phyloP scores from a whole-genome alignment of 2,329 filamentous ascomycete species.

The Biscogniauxia sp. region DNA sequence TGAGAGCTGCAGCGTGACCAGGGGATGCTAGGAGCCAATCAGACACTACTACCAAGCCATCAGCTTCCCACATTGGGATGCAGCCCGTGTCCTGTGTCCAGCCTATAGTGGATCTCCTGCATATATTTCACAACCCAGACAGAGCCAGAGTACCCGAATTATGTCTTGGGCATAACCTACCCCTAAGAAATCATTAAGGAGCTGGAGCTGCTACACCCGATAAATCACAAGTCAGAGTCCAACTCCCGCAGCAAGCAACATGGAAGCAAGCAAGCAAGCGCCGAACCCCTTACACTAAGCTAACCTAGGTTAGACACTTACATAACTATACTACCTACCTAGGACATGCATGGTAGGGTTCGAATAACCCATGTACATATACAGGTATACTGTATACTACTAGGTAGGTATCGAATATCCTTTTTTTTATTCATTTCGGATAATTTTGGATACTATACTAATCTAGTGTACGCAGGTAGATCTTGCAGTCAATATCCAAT shows the following conservation, averaged over 20 bases:
- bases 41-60: neutral
- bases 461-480: no score
- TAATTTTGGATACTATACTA: neutral
- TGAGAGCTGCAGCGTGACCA: neutral
- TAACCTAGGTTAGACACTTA: no score
- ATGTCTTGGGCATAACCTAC: neutral
- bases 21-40: neutral
- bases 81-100: neutral
- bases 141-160: neutral
- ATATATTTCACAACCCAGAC: neutral
- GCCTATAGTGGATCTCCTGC: neutral
- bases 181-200: neutral
- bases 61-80: neutral
- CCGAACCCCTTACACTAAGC: neutral
- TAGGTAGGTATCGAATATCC: neutral
- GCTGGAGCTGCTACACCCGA: neutral
- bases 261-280: neutral
- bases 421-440: neutral
- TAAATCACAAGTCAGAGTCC: neutral
- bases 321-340: no score
- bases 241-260: neutral
- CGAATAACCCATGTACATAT: neutral
- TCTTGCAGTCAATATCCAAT: neutral
- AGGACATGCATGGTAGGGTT: no score
- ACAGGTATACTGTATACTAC: no score